A percentile compares a stretch with the other conserved stretches of the same genome.
These are phyloP conservation scores for Aspergillus indologenus DNA, from an alignment of 495 filamentous ascomycete genomes.

Conservation along the genomic window DNA sequence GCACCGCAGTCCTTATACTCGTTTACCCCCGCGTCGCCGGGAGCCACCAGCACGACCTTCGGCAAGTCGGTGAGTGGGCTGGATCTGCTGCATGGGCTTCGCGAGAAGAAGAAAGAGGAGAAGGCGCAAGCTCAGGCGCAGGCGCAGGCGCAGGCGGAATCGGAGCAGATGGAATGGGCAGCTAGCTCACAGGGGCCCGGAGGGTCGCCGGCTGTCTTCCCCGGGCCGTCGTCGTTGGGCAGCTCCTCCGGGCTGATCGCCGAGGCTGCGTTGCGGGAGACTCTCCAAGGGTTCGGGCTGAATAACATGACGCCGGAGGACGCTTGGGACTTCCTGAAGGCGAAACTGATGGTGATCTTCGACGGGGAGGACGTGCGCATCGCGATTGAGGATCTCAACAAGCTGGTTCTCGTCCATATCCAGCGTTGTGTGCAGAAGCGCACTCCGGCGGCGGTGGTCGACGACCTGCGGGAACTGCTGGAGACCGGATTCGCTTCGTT, in stretches of 20 bases:
- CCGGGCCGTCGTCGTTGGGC: conserved; percentile 39
- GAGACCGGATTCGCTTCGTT: conserved; percentile 78
- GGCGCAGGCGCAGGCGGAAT: conserved; percentile 40
- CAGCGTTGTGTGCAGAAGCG: conserved; percentile 71
- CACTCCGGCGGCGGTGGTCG: conserved; percentile 64
- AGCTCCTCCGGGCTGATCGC: conserved; percentile 32
- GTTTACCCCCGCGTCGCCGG: conserved; percentile 70
- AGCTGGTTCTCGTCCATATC: conserved; percentile 76
- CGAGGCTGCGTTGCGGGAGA: conserved; percentile 45
- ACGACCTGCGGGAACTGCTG: conserved; percentile 77
- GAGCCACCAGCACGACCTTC: conserved; percentile 63
- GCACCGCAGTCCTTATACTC: conserved; percentile 84
- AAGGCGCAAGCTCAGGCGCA: conserved; percentile 53
- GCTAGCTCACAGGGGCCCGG: conserved; percentile 28
- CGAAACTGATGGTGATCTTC: conserved; percentile 85
- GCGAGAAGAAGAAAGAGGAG: conserved; percentile 87
- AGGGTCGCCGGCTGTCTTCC: conserved; percentile 28
- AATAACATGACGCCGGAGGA: conserved; percentile 84
- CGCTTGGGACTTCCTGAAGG: conserved; percentile 93
- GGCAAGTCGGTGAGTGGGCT: conserved; percentile 77
- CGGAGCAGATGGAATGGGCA: conserved; percentile 44
- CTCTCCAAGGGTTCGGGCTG: conserved; percentile 61
- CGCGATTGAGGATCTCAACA: conserved; percentile 93
- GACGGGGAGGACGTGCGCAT: conserved; percentile 86
- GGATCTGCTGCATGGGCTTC: conserved; percentile 81